Conservation (phyloP, 306 rosid genomes). For the Medicago lupulina region DNA sequence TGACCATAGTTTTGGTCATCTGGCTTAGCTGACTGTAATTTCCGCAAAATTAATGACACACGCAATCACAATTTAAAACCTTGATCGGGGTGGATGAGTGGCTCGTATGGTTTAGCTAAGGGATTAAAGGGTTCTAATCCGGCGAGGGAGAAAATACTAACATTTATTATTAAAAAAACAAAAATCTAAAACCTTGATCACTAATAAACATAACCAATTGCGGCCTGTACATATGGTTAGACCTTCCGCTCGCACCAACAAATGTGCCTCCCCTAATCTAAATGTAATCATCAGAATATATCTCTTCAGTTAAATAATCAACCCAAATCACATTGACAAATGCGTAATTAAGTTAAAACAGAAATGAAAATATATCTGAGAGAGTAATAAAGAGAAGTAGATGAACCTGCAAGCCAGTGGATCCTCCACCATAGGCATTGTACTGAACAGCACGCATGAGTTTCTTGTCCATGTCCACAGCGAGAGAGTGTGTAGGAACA, state of each 20-base stretch:
- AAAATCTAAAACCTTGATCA: neutral
- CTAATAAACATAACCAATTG: neutral
- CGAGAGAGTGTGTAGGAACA: neutral
- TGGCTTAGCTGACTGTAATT: neutral
- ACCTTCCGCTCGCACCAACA: too few relatives aligned
- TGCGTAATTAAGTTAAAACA: neutral
- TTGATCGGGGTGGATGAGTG: too few relatives aligned
- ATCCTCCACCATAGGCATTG: slow-evolving; percentile 67
- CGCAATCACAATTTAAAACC: neutral
- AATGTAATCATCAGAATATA: neutral
- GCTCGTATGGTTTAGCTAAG: too few relatives aligned
- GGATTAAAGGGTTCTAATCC: too few relatives aligned
- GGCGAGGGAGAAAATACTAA: too few relatives aligned
- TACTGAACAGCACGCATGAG: slow-evolving; percentile 76
- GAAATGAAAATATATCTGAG: neutral
- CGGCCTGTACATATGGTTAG: too few relatives aligned
- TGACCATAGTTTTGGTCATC: neutral
- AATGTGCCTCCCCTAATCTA: too few relatives aligned
- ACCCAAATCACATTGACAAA: neutral
- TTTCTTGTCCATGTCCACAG: slow-evolving; percentile 46
- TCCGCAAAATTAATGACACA: neutral
- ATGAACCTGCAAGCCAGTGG: slow-evolving; percentile 63
- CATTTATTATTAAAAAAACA: too few relatives aligned
- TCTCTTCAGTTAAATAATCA: neutral
- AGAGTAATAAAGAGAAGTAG: neutral